A percentile compares a stretch with the other conserved stretches of the same genome.
phyloP scores from a whole-genome alignment of 805 yeast species.

The Hanseniaspora thailandica region DNA sequence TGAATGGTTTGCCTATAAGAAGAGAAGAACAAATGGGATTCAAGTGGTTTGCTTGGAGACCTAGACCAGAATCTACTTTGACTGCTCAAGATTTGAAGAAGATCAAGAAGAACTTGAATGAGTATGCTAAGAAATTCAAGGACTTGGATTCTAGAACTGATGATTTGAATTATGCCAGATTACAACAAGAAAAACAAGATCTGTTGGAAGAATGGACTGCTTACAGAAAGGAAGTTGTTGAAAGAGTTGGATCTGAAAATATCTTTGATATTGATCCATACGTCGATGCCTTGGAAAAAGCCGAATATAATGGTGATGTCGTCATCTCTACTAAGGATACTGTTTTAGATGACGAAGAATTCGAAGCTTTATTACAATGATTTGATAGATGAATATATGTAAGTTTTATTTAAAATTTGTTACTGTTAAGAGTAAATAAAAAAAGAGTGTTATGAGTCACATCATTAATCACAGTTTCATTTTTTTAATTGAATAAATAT shows the following conservation, averaged over 20 bases:
- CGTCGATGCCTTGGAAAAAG: conserved; percentile 44
- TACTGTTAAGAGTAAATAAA: no score
- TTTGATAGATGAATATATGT: background rate
- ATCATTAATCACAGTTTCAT: no score
- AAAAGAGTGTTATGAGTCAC: no score
- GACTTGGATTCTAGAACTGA: conserved; percentile 94
- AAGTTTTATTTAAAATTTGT: no score
- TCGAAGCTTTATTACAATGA: background rate
- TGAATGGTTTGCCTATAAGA: conserved; percentile 63
- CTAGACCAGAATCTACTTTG: conserved; percentile 76
- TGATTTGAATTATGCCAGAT: conserved; percentile 78
- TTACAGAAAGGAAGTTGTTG: conserved; percentile 46
- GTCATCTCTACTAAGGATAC: conserved; percentile 24
- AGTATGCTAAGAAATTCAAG: conserved; percentile 85
- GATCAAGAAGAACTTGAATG: conserved; percentile 79
- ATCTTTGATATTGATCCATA: conserved; percentile 38
- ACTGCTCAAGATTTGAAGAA: conserved; percentile 72
- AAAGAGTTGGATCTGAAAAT: conserved; percentile 25
- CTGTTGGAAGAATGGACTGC: conserved; percentile 73
- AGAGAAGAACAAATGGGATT: conserved; percentile 73
- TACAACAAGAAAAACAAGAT: conserved; percentile 71
- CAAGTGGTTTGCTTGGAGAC: conserved; percentile 92
- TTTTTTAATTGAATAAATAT: no score
- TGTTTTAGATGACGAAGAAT: background rate
- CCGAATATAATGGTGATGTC: conserved; percentile 71